A percentile compares a stretch with the other conserved stretches of the same genome.
phyloP scores from a whole-genome alignment of 176 grass and related monocot species.

The Rhynchospora pubera region DNA sequence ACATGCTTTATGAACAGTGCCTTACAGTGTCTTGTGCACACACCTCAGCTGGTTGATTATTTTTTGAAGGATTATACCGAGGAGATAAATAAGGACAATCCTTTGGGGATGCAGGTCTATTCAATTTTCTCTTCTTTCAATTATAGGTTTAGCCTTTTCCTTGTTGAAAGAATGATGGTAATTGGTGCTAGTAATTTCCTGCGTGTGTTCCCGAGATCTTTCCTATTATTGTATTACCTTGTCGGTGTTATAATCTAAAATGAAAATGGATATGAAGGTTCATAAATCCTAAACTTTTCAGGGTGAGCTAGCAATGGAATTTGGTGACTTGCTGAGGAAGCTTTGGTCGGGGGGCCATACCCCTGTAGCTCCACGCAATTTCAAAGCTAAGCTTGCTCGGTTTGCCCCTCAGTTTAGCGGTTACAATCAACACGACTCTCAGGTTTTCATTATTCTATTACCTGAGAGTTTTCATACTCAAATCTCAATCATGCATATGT shows the following conservation, averaged over 20 bases:
- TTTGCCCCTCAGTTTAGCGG: slow-evolving; percentile 98
- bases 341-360: slow-evolving; percentile 69
- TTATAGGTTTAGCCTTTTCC: neutral
- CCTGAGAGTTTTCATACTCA: neutral
- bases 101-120: slow-evolving; percentile 83
- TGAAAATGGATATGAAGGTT: too few relatives aligned
- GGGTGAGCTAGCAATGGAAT: slow-evolving; percentile 93
- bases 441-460: slow-evolving; percentile 41
- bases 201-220: neutral
- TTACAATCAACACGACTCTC: slow-evolving; percentile 99
- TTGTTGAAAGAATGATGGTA: slow-evolving; percentile 7
- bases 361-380: slow-evolving; percentile 77
- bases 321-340: slow-evolving; percentile 84
- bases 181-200: slow-evolving; percentile 7
- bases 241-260: slow-evolving; percentile 5
- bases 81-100: slow-evolving; percentile 97
- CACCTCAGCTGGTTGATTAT: slow-evolving; percentile 79
- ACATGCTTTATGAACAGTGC: slow-evolving; percentile 99
- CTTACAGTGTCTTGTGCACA: slow-evolving; percentile 87
- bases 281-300: slow-evolving; percentile 14
- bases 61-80: slow-evolving; percentile 72
- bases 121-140: neutral
- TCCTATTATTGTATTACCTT: neutral
- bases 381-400: slow-evolving; percentile 84
- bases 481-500: neutral